These are phyloP conservation scores for Phytophthora pluvialis DNA, from an alignment of 352 stramenopile genomes.

Conservation along the genomic window DNA sequence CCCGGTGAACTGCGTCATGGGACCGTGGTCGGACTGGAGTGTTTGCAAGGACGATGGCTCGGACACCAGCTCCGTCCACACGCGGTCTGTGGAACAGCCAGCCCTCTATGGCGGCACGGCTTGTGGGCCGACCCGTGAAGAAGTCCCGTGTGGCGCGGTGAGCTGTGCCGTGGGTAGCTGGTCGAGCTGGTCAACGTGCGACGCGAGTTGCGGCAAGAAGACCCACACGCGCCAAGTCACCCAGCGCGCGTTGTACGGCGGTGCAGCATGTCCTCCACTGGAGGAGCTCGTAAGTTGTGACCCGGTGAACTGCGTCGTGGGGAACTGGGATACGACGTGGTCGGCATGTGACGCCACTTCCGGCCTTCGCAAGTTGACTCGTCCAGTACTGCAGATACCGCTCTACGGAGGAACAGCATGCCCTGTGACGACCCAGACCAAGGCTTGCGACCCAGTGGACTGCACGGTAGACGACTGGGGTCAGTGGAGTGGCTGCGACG, in stretches of 20 bases:
- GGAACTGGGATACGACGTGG: constrained; percentile 43
- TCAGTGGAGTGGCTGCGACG: constrained; percentile 36
- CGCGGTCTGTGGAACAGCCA: constrained; percentile 33
- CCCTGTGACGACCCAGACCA: constrained; percentile 34
- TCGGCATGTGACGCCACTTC: constrained; percentile 40
- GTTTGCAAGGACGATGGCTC: constrained; percentile 32
- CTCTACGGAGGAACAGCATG: constrained; percentile 53
- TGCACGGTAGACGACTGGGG: constrained; percentile 51
- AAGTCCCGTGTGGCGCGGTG: constrained; percentile 52
- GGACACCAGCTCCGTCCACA: constrained; percentile 37
- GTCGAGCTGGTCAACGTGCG: constrained; percentile 50
- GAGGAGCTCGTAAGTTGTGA: constrained; percentile 51
- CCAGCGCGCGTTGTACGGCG: constrained; percentile 41
- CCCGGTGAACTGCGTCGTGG: constrained; percentile 48
- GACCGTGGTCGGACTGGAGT: constrained; percentile 40
- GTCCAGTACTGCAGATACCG: constrained; percentile 36
- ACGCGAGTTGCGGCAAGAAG: constrained; percentile 49
- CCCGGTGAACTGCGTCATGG: constrained; percentile 55
- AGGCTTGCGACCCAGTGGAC: constrained; percentile 58
- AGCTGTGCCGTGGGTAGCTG: constrained; percentile 58
- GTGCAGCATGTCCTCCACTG: constrained; percentile 38
- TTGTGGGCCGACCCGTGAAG: constrained; percentile 36
- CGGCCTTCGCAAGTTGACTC: constrained; percentile 44
- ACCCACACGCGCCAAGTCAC: constrained; percentile 38
- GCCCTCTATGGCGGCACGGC: constrained; percentile 48